Evolutionary conservation across 352 stramenopile genomes (phyloP).

Genomic region (Thraustochytrium sp.): DNA sequence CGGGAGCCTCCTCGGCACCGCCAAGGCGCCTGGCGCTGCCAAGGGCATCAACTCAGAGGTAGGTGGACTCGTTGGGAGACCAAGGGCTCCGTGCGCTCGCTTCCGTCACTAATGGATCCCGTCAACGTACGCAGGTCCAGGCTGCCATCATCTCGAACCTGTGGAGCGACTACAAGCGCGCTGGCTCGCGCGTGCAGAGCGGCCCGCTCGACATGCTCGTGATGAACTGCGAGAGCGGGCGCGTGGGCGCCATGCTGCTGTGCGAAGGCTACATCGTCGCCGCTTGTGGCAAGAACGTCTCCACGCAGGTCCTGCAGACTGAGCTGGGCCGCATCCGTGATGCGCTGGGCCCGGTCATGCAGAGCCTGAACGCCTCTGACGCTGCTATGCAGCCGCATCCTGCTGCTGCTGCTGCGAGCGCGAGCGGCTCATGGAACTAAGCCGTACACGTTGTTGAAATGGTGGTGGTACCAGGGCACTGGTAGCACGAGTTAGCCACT

Average conservation of each 20-base stretch:
- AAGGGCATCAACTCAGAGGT: not conserved
- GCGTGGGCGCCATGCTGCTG: not conserved
- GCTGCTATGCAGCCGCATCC: too few species aligned
- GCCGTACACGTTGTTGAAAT: too few species aligned
- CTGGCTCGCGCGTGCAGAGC: not conserved
- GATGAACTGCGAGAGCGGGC: constrained; percentile 7
- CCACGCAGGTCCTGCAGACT: not conserved
- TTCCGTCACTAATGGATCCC: not conserved
- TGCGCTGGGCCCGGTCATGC: not conserved
- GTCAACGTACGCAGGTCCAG: not conserved
- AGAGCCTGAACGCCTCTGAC: too few species aligned
- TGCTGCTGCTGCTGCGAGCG: too few species aligned
- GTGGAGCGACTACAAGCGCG: constrained; percentile 16
- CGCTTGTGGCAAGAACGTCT: not conserved
- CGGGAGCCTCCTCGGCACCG: not conserved
- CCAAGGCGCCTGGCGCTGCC: not conserved
- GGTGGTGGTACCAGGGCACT: too few species aligned
- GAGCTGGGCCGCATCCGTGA: not conserved
- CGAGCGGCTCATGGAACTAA: too few species aligned
- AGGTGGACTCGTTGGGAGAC: not conserved
- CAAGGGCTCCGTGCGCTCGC: not conserved
- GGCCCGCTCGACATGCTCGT: not conserved
- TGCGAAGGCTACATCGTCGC: not conserved
- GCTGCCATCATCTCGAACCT: constrained; percentile 31
- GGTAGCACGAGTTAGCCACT: too few species aligned